phyloP scores from a whole-genome alignment of 176 grass and related monocot species.

The Saccharum spontaneum region DNA sequence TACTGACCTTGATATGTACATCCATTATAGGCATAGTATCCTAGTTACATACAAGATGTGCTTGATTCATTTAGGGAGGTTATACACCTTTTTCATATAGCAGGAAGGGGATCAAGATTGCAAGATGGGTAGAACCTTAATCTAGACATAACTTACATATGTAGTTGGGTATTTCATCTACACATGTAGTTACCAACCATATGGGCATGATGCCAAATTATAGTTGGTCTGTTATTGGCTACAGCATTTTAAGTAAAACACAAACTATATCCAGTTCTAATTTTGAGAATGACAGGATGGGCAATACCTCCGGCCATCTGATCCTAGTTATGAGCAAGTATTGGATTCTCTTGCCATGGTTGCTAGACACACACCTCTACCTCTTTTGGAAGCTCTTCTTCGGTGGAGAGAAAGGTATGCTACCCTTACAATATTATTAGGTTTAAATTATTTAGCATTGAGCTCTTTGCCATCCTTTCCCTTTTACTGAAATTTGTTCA shows the following conservation, averaged over 20 bases:
- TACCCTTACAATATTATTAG: neutral
- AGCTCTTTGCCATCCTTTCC: neutral
- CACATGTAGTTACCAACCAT: neutral
- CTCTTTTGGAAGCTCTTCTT: constrained; percentile 98
- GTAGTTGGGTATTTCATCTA: neutral
- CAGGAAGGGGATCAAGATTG: neutral
- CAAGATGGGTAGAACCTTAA: neutral
- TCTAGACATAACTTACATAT: neutral
- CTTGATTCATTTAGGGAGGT: neutral
- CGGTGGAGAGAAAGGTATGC: constrained; percentile 93
- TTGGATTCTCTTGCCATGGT: constrained; percentile 98
- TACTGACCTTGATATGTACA: neutral
- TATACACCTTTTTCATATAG: neutral
- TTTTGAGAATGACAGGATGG: constrained; percentile 67
- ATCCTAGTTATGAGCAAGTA: constrained; percentile 97
- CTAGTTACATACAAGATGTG: neutral
- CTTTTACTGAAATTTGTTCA: constrained; percentile 44
- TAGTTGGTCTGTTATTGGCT: neutral
- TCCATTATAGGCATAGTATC: neutral
- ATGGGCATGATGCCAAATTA: neutral
- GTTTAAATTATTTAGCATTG: neutral
- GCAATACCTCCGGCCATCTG: constrained; percentile 86
- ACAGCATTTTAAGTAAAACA: neutral
- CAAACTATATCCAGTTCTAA: neutral
- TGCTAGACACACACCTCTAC: constrained; percentile 89